A percentile compares a stretch with the other conserved stretches of the same genome.
These are phyloP conservation scores for Globisporangium nunn DNA, from an alignment of 352 stramenopile species.

Conservation along the genomic window DNA sequence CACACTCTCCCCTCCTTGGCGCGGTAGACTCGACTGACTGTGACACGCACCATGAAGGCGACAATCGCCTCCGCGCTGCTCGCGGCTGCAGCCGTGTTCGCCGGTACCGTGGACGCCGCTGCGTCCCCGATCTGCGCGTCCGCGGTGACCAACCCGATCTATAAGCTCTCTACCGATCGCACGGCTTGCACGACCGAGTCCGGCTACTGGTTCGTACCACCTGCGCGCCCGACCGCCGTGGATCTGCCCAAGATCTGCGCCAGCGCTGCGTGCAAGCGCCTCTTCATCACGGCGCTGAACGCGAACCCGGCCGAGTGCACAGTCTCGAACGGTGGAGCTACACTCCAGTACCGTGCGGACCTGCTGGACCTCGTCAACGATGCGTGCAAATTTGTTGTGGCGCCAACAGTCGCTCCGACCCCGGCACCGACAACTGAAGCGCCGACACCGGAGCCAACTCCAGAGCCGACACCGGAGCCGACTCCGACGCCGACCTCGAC, in stretches of 20 bases:
- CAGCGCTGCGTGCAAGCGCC: background rate
- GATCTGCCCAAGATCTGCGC: constrained; percentile 10
- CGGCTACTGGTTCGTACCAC: constrained; percentile 5
- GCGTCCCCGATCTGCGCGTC: background rate
- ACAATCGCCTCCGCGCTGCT: background rate
- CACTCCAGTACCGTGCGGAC: background rate
- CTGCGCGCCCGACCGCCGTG: background rate
- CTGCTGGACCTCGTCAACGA: background rate
- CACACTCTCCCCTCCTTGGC: no score
- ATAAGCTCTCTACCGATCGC: constrained; percentile 5
- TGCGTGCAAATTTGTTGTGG: background rate
- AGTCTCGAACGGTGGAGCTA: background rate
- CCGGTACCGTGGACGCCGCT: background rate
- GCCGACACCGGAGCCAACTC: constrained; percentile 3
- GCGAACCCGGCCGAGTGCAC: constrained; percentile 3
- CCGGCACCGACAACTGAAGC: background rate
- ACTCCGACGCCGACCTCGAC: background rate
- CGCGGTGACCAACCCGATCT: constrained; percentile 3
- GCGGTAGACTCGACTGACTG: background rate
- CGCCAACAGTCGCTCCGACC: constrained; percentile 6
- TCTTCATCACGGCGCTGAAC: background rate
- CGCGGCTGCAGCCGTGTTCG: background rate
- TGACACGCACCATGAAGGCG: background rate
- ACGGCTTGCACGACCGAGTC: constrained; percentile 6
- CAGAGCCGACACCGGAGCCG: constrained; percentile 1